phyloP scores from a whole-genome alignment of 441 rosid species.

The Cnidoscolus chayamansa region DNA sequence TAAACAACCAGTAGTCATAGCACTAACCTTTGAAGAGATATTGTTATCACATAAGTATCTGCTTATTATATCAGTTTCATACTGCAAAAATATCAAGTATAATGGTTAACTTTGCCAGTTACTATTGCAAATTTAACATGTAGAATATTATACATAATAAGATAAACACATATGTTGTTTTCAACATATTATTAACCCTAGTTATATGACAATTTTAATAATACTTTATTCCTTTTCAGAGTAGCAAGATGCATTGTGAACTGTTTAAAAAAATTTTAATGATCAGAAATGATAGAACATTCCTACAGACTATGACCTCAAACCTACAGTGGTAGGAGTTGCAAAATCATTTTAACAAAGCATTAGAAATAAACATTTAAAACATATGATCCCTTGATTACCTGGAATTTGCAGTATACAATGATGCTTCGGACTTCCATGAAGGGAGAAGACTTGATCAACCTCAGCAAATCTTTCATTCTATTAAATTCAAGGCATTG shows the following conservation, averaged over 20 bases:
- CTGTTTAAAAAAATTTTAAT: neutral
- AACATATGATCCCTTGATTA: conserved; percentile 19
- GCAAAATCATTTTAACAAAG: neutral
- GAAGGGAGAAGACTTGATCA: conserved; percentile 68
- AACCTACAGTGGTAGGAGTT: neutral
- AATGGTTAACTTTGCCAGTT: conserved; percentile 22
- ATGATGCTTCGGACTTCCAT: conserved; percentile 68
- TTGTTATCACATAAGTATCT: conserved; percentile 69
- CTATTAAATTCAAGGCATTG: conserved; percentile 36
- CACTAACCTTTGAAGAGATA: conserved; percentile 73
- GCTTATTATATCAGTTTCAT: conserved; percentile 79
- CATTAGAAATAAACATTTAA: neutral
- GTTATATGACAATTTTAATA: neutral
- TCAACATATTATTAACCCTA: neutral
- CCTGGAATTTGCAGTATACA: conserved; percentile 97
- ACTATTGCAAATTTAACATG: conserved; percentile 12
- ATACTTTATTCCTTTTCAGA: neutral
- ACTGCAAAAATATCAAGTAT: conserved; percentile 47
- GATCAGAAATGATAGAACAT: neutral
- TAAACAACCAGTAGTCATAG: conserved; percentile 13
- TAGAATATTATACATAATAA: too few relatives aligned
- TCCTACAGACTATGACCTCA: neutral
- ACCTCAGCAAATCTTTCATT: conserved; percentile 69
- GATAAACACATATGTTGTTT: too few relatives aligned
- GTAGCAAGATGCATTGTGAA: neutral